A percentile compares a stretch with the other conserved stretches of the same genome.
phyloP scores from a whole-genome alignment of 495 filamentous ascomycete genomes.

The Rusavskia elegans region DNA sequence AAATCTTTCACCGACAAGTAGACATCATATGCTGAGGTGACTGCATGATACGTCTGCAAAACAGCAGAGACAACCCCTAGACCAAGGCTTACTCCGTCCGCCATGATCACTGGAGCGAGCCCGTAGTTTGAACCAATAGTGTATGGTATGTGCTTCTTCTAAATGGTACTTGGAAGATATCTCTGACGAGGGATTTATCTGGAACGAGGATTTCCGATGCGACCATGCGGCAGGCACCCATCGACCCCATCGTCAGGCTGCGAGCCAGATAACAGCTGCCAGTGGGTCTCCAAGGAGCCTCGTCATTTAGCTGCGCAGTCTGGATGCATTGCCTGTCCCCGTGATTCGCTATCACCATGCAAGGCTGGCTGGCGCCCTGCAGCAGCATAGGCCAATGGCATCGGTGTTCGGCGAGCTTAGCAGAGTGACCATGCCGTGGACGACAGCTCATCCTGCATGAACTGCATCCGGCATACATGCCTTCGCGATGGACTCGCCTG shows the following conservation, averaged over 20 bases:
- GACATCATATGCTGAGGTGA: conserved; percentile 9
- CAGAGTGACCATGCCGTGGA: no score
- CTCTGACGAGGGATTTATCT: no score
- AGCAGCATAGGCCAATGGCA: not conserved
- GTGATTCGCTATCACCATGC: not conserved
- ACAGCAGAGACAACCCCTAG: conserved; percentile 7
- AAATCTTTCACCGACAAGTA: conserved; percentile 13
- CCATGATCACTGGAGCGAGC: not conserved
- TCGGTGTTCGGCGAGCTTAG: not conserved
- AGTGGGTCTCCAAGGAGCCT: no score
- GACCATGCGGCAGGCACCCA: not conserved
- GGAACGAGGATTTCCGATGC: not conserved
- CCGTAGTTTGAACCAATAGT: no score
- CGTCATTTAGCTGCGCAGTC: no score
- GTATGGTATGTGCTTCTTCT: no score
- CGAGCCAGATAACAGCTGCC: not conserved
- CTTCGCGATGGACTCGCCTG: not conserved
- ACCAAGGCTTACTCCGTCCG: conserved; percentile 5
- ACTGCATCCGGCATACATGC: not conserved
- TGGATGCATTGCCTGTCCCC: no score
- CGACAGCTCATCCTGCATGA: not conserved
- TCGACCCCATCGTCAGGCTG: not conserved
- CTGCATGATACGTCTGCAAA: conserved; percentile 6
- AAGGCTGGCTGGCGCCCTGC: not conserved
- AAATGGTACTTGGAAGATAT: no score